Conservation (phyloP, 1,284 basidiomycete species). For the Porogramme epimiltina region DNA sequence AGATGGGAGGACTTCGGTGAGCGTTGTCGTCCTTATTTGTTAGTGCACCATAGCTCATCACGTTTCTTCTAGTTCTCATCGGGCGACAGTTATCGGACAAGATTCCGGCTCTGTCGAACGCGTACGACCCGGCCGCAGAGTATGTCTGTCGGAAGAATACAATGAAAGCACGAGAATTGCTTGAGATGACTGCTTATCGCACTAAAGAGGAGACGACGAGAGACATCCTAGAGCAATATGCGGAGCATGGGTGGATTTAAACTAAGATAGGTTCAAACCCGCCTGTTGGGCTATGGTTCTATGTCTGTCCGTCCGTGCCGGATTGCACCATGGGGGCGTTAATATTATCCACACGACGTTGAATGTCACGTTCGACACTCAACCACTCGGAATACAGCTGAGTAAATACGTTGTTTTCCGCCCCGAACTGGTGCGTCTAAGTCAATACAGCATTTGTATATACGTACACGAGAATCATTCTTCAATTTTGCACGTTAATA, state of each 20-base stretch:
- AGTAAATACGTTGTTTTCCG: too few species aligned
- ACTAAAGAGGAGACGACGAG: conserved; percentile 39
- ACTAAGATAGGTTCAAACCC: too few species aligned
- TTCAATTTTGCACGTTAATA: too few species aligned
- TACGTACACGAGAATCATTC: too few species aligned
- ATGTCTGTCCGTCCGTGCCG: too few species aligned
- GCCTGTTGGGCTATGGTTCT: too few species aligned
- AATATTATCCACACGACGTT: too few species aligned
- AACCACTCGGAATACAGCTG: too few species aligned
- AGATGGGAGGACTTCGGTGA: conserved; percentile 34
- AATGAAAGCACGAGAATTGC: conserved; percentile 37
- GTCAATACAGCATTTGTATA: too few species aligned
- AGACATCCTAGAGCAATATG: conserved; percentile 40
- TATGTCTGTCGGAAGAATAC: conserved; percentile 27
- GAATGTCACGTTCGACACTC: too few species aligned
- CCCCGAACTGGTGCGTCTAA: too few species aligned
- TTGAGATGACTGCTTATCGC: conserved; percentile 13
- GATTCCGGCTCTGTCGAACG: conserved; percentile 20
- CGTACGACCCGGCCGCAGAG: conserved; percentile 28
- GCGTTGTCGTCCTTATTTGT: neutral
- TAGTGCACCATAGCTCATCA: neutral
- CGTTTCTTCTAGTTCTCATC: neutral
- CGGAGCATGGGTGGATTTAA: conserved; percentile 9
- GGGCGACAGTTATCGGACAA: conserved; percentile 16
- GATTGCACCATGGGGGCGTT: too few species aligned